These are phyloP conservation scores for Kurtzmaniella natalensis DNA, from an alignment of 1,139 yeast genomes.

Conservation along the genomic window DNA sequence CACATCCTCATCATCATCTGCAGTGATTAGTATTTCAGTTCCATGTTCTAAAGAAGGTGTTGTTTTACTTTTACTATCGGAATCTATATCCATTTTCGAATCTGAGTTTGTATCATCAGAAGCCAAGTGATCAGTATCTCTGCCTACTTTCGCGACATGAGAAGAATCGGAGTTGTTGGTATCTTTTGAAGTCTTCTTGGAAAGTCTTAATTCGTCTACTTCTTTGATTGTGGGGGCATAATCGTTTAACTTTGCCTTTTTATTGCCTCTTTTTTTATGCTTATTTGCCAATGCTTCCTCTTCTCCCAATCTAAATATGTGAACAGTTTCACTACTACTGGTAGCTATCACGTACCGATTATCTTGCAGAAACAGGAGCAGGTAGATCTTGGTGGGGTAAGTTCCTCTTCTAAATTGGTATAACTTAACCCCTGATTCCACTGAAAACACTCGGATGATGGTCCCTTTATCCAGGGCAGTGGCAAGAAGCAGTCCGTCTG, in stretches of 20 bases:
- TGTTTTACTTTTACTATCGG: no score
- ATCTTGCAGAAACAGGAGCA: slow-evolving; percentile 74
- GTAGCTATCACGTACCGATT: slow-evolving; percentile 76
- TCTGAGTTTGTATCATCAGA: no score
- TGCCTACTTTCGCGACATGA: no score
- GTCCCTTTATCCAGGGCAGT: slow-evolving; percentile 97
- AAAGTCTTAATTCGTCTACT: slow-evolving; percentile 17
- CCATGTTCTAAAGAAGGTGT: no score
- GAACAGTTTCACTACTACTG: slow-evolving; percentile 90
- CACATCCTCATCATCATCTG: slow-evolving; percentile 32
- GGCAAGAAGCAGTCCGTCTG: slow-evolving; percentile 80
- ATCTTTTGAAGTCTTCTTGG: not conserved
- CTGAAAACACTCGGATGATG: slow-evolving; percentile 81
- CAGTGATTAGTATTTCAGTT: no score
- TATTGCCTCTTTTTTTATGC: slow-evolving; percentile 28
- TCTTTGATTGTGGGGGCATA: slow-evolving; percentile 30
- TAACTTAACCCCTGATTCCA: slow-evolving; percentile 74
- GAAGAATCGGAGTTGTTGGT: no score
- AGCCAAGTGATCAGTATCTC: no score
- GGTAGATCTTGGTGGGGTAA: slow-evolving; percentile 84
- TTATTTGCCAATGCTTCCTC: slow-evolving; percentile 49
- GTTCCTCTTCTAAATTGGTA: slow-evolving; percentile 94
- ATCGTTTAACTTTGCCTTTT: slow-evolving; percentile 7
- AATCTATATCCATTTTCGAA: no score
- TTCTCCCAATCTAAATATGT: slow-evolving; percentile 71